Conservation (phyloP, 176 grass and related monocot species). For the Paspalum notatum region DNA sequence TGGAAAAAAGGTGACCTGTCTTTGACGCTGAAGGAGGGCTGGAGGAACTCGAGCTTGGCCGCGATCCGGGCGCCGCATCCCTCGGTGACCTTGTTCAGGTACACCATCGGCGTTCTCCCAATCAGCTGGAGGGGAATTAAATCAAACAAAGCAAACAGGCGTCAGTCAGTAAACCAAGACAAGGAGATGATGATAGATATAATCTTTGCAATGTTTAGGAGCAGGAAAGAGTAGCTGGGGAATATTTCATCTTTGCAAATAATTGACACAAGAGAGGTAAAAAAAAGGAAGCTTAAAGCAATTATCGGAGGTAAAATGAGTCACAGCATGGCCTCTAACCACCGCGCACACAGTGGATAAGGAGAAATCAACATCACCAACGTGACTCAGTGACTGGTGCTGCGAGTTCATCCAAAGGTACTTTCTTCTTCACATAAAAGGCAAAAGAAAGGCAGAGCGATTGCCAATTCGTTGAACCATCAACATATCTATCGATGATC, state of each 20-base stretch:
- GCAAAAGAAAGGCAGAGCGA: neutral
- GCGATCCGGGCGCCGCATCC: conserved; percentile 80
- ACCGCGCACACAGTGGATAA: neutral
- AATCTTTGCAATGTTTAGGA: neutral
- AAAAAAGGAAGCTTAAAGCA: neutral
- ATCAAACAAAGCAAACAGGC: neutral
- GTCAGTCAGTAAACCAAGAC: no score
- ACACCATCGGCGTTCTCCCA: conserved; percentile 84
- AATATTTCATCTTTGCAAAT: no score
- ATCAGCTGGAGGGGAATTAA: conserved; percentile 57
- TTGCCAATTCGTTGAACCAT: no score
- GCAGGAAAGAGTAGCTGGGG: neutral
- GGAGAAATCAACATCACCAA: no score
- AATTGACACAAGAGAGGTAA: neutral
- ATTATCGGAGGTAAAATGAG: no score
- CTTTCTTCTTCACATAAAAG: no score
- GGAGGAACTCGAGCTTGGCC: conserved; percentile 87
- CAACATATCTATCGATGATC: neutral
- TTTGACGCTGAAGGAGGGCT: conserved; percentile 93
- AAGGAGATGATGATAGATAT: neutral
- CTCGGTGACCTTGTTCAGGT: conserved; percentile 90
- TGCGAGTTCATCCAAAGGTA: no score
- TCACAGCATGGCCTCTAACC: neutral
- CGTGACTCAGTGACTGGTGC: no score
- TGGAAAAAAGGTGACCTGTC: conserved; percentile 56